Evolutionary conservation across 1,139 yeast species (phyloP).

Genomic region (Nakaseomyces delphensis): DNA sequence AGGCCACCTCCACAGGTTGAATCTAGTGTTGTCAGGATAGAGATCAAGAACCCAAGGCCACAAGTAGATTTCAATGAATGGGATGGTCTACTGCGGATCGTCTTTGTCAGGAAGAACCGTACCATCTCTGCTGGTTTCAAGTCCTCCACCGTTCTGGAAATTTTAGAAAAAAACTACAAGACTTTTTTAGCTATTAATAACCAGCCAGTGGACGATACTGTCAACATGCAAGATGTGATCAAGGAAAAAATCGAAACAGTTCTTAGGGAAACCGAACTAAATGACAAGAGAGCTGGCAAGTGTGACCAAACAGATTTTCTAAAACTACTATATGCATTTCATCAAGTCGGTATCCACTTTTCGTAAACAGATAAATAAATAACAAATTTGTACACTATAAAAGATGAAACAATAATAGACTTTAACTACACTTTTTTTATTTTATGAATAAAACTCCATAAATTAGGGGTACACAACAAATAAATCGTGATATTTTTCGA

Average conservation of each 20-base stretch:
- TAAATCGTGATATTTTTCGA: no score
- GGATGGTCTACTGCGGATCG: conserved; percentile 90
- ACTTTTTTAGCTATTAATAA: conserved; percentile 58
- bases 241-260: conserved; percentile 57
- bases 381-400: background rate
- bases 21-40: conserved; percentile 89
- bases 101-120: conserved; percentile 87
- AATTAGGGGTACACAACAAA: no score
- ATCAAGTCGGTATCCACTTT: conserved; percentile 94
- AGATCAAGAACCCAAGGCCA: conserved; percentile 86
- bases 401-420: background rate
- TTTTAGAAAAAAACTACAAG: conserved; percentile 81
- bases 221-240: conserved; percentile 43
- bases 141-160: conserved; percentile 69
- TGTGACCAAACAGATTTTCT: conserved; percentile 92
- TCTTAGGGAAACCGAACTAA: conserved; percentile 64
- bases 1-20: conserved; percentile 99
- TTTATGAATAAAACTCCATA: no score
- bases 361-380: conserved; percentile 41
- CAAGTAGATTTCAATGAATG: conserved; percentile 87
- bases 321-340: conserved; percentile 81
- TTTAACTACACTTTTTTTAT: no score
- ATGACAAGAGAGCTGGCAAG: conserved; percentile 85
- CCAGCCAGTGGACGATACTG: conserved; percentile 34
- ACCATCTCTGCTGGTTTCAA: conserved; percentile 91